phyloP scores from a whole-genome alignment of 2,329 filamentous ascomycete species.

The Colletotrichum musae region DNA sequence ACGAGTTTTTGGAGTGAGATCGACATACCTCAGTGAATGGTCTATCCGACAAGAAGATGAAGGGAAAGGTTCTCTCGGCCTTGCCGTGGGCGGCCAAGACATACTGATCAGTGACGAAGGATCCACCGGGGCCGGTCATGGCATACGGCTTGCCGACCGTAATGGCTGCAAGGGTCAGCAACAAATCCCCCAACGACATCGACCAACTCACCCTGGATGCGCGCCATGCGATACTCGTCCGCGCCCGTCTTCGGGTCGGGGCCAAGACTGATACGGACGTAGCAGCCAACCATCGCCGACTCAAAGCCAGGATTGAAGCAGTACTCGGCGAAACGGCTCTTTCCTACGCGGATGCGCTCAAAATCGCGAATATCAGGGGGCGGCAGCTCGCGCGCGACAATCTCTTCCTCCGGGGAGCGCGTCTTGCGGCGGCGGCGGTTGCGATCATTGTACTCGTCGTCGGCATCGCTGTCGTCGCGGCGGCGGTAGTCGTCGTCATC shows the following conservation, averaged over 20 bases:
- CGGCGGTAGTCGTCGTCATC: constrained; percentile 71
- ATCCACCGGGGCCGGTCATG: constrained; percentile 82
- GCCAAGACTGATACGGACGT: constrained; percentile 86
- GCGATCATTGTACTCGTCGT: constrained; percentile 51
- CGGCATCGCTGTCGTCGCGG: constrained; percentile 80
- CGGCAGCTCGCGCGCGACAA: constrained; percentile 77
- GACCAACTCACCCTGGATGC: constrained; percentile 80
- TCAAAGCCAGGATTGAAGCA: constrained; percentile 96
- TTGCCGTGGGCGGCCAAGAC: constrained; percentile 86
- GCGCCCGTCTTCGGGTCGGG: constrained; percentile 79
- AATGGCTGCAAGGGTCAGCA: constrained; percentile 72
- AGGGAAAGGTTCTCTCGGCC: constrained; percentile 87
- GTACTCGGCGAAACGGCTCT: constrained; percentile 88
- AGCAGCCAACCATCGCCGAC: constrained; percentile 84
- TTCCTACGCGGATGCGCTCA: constrained; percentile 85
- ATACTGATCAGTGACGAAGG: constrained; percentile 89
- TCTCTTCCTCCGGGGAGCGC: constrained; percentile 73
- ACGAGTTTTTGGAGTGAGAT: background rate
- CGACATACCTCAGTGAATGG: constrained; percentile 82
- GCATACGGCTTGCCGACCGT: constrained; percentile 85
- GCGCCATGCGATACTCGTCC: constrained; percentile 88
- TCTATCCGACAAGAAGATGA: constrained; percentile 90
- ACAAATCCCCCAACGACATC: background rate
- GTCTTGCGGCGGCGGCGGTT: constrained; percentile 61
- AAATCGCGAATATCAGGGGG: constrained; percentile 85